Base-by-base conservation (phyloP, 169 alveolate species). In the Neospora caninum region DNA sequence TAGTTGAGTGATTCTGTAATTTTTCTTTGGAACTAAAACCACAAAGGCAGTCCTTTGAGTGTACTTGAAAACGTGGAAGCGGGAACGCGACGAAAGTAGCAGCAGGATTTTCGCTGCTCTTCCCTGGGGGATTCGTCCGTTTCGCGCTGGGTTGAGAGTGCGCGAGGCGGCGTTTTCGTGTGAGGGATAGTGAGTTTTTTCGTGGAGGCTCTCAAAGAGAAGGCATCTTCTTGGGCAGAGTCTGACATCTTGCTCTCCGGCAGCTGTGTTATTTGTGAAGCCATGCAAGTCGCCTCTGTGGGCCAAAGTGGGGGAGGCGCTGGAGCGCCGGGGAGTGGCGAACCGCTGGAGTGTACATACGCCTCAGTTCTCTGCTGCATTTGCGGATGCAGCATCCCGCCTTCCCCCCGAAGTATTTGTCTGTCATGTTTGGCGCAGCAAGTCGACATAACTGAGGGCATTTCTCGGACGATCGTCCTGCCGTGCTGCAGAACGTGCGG, bases 361-460 rank as follows among this genome's bases (percentile, higher is more conserved):
- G 92, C 95, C 38, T 16, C 93, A 18, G 89, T 93, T 25, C 95
- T 93, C 29, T 93, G 95, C 45, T 93, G 93, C 89, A 42, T 93
- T 67, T 93, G 95, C 89, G 95, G 95, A 27, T 69, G 83, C 88
- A 93, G 94, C 45, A 95, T 95, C 58, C 97, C 95, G 38, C 96
- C 96, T 96, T 95, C 64, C 97, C 99, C 89, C 98, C 97, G 93
- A 97, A 98, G 42, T 96, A 99, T 98, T 96, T 99, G 99, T 95
- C 93, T 97, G 41, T 97, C 96, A 83, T 99, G 99, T 96, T 94
- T 99, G 58, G 96, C 98, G 84, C 97, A 97, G 83, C 96, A 97
- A 84, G 97, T 98, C 25, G 99, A 99, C 94, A 97, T 99, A 38
- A 97, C 99, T 45, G 97, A 96, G 64, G 99, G 99, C 0, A 98